Conservation (phyloP, 345 rosid genomes). For the Salix brachista region DNA sequence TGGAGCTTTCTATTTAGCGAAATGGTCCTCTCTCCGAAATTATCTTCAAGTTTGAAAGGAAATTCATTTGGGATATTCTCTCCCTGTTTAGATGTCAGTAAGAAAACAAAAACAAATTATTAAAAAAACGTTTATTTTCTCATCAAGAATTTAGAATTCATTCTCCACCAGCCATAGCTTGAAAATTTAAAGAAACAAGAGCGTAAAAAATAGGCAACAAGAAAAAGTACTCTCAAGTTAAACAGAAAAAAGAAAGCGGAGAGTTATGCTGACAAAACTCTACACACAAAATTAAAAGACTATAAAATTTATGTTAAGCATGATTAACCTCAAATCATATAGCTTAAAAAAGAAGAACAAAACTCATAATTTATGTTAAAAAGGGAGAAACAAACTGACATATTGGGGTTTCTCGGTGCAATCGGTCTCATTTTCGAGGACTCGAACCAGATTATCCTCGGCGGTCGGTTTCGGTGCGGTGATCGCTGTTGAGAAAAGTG, state of each 20-base stretch:
- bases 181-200: not conserved
- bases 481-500: constrained; percentile 29
- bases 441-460: constrained; percentile 39
- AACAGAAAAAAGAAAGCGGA: not conserved
- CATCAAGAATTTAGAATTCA: not conserved
- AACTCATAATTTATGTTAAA: not conserved
- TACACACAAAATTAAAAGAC: not conserved
- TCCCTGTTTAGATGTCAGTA: constrained; percentile 7
- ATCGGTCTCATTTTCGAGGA: constrained; percentile 49
- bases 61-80: constrained; percentile 42
- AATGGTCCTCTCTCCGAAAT: constrained; percentile 49
- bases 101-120: too few relatives aligned
- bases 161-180: not conserved
- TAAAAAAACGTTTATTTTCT: not conserved
- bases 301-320: not conserved
- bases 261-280: not conserved
- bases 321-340: not conserved
- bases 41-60: constrained; percentile 53
- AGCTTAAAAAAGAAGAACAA: not conserved
- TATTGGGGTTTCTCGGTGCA: constrained; percentile 36
- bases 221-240: not conserved
- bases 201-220: too few relatives aligned
- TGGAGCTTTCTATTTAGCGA: constrained; percentile 34
- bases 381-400: constrained; percentile 4
- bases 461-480: constrained; percentile 20